A percentile compares a stretch with the other conserved stretches of the same genome.
These are phyloP conservation scores for Allium sativum DNA, from an alignment of 106 monocot species.

Conservation along the genomic window DNA sequence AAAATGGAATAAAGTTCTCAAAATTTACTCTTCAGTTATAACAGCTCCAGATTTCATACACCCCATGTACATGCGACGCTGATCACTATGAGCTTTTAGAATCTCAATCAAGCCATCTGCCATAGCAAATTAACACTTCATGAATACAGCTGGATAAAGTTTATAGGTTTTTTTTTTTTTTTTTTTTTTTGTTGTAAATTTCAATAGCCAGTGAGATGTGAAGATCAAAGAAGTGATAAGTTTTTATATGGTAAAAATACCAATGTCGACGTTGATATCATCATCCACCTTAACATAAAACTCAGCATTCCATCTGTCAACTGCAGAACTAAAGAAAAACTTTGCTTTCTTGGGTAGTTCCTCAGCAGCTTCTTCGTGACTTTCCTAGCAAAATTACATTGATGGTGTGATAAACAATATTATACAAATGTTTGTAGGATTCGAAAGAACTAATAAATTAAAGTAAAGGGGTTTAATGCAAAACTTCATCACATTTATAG, in stretches of 20 bases:
- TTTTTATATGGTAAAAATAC: constrained; percentile 16
- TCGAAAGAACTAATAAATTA: too few relatives aligned
- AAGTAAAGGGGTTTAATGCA: too few relatives aligned
- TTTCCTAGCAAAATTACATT: constrained; percentile 35
- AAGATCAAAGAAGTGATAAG: too few relatives aligned
- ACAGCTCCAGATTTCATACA: constrained; percentile 98
- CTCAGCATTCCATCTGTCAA: constrained; percentile 95
- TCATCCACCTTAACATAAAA: constrained; percentile 99
- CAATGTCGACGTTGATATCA: constrained; percentile 70
- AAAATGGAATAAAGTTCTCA: constrained; percentile 4
- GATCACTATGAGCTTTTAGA: constrained; percentile 62
- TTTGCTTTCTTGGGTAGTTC: constrained; percentile 91
- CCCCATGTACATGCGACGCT: constrained; percentile 70
- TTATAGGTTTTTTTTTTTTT: too few relatives aligned
- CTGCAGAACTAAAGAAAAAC: constrained; percentile 82
- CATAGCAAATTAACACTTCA: not conserved
- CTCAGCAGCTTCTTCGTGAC: constrained; percentile 86
- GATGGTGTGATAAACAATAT: too few relatives aligned
- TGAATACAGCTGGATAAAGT: too few relatives aligned
- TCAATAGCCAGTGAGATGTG: too few relatives aligned
- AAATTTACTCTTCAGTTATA: constrained; percentile 73
- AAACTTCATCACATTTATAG: too few relatives aligned
- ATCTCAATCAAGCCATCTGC: constrained; percentile 81
- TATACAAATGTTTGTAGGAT: too few relatives aligned
- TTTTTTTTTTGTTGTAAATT: too few relatives aligned